Evolutionary conservation across 345 rosid genomes (phyloP), one percentile per base, ranked within the genome.

Genomic region (Dipteronia dyeriana): DNA sequence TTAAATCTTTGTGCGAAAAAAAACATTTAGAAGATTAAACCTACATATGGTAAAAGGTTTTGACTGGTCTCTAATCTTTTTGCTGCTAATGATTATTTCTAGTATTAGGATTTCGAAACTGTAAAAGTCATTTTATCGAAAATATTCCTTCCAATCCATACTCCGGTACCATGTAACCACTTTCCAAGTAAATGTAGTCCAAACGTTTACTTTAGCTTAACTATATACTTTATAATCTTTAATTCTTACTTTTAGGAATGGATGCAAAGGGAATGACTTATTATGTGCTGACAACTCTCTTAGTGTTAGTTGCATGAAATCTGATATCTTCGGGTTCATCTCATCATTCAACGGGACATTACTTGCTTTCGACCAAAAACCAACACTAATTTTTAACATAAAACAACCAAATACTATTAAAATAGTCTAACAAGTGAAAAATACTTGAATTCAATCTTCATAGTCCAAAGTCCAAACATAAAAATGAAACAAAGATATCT

Each of bases 131-230:
- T 72, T 88, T 88, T 8, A 77, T 77, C 0, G 88, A 88, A 66
- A 90, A 83, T 7, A 62, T 4, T 9, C 91, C 90, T 2, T 83
- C 86, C 17, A 81, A 67, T 19, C 85, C 87, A 65, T 90, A 86
- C 41, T 90, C 88, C 29, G 87, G 88, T 43, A 91, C 86, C 88
- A 85, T 90, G 81, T 88, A 90, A 5, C 90, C 93, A 78, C 87
- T 86, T 3, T 2, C 31, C 2, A 29, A 29, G 4, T 29, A 83
- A 31, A 5, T 31, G 34, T 31, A 31, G 5, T 31, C 34, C 34
- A 31, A 31, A 31, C 3, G 4, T 31, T 31, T 31, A 31, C 34
- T 31, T 3, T 31, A 31, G 34, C 34, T 31, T 31, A 31, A 31
- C 34, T 0, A 31, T 31, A 0, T 31, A 3, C 34, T 31, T 31